phyloP scores from a whole-genome alignment of 1,284 basidiomycete species.

The Pseudozyma sp. region DNA sequence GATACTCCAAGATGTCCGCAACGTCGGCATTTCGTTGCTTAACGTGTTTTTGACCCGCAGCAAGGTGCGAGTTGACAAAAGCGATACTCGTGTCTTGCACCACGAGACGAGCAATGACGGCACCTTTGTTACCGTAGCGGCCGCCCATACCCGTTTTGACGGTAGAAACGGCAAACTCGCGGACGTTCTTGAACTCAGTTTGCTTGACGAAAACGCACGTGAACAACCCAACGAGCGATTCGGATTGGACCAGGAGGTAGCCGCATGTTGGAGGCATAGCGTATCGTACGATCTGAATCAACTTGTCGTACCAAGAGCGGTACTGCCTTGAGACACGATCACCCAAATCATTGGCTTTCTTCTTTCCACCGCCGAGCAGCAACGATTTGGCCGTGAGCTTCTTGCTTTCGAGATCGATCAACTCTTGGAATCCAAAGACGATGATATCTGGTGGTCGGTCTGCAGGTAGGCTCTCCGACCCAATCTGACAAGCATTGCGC shows the following conservation, averaged over 20 bases:
- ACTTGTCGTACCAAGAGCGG: constrained; percentile 60
- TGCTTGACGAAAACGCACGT: constrained; percentile 85
- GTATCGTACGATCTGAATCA: constrained; percentile 55
- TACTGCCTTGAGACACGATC: constrained; percentile 54
- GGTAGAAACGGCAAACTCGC: constrained; percentile 80
- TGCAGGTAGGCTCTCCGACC: constrained; percentile 18
- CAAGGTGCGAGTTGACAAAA: constrained; percentile 95
- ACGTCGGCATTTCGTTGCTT: constrained; percentile 87
- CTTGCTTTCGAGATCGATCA: constrained; percentile 91
- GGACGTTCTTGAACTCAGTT: constrained; percentile 72
- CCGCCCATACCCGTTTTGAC: constrained; percentile 93
- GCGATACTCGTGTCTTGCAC: constrained; percentile 83
- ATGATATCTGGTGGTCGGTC: constrained; percentile 83
- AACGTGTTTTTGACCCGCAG: constrained; percentile 87
- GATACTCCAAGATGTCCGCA: constrained; percentile 72
- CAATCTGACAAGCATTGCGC: constrained; percentile 44
- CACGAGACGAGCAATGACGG: constrained; percentile 87
- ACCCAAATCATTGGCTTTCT: constrained; percentile 52
- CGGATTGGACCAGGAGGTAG: constrained; percentile 84
- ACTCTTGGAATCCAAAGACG: constrained; percentile 93
- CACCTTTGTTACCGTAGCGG: constrained; percentile 96
- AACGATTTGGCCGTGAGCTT: constrained; percentile 79
- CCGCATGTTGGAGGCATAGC: constrained; percentile 70
- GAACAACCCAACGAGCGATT: constrained; percentile 91
- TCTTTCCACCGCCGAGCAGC: constrained; percentile 60